Base-by-base conservation (phyloP, 139 green algal genomes). In the Desmodesmus armatus region DNA sequence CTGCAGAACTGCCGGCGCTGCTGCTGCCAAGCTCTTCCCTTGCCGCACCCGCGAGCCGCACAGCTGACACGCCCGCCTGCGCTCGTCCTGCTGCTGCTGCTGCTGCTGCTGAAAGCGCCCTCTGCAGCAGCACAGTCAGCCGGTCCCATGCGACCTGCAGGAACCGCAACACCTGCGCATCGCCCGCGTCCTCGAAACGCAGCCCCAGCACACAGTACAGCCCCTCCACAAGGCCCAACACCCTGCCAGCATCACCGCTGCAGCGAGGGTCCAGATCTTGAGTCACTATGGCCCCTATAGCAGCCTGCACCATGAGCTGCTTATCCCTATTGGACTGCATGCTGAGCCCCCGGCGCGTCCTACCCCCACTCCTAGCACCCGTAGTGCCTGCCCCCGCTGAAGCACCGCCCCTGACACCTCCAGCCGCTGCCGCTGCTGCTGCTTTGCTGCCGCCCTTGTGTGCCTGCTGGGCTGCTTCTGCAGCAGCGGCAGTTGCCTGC, bases 241-340 rank as follows among this genome's bases (percentile, higher is more conserved):
- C 53, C 1, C 53, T 51, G 0, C 15, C 53, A 40, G 75, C 35
- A 70, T 82, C 44, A 3, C 75, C 75, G 6, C 19, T 37, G 1
- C 37, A 23, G 2, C 33, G 5, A 33, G 75, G 75, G 11, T 82
- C 75, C 35, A 82, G 23, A 21, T 82, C 75, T 39, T 82, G 75
- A 2, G 49, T 53, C 41, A 53, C 75, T 17, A 82, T 6, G 37
- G n/a, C 29, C 2, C 29, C 53, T 5, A 71, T 13, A 39, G 75
- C 75, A 53, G 75, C 75, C 19, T 82, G 53, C 60, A 55, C 35
- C 75, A 82, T 51, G 35, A 82, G 75, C 53, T 25, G 5, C 3
- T 55, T 69, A 1, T 71, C 35, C 44, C 53, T 70, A 2, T 6
- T 69, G 41, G 5, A 39, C 41, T 23, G 43, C 5, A 79, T 11